Conservation (phyloP, 176 grass and related monocot species). For the Cymbopogon citratus region DNA sequence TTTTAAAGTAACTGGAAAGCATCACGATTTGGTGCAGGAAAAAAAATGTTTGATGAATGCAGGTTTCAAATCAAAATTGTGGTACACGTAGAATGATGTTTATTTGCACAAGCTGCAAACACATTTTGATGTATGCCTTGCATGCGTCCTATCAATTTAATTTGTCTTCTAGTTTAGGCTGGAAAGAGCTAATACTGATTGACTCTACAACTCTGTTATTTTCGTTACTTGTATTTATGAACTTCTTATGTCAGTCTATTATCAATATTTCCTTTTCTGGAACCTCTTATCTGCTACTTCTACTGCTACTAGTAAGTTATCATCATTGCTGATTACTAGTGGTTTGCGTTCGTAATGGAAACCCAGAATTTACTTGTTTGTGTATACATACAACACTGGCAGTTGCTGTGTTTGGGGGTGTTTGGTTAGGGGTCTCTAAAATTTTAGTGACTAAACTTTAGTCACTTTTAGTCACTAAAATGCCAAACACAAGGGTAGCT, state of each 20-base stretch:
- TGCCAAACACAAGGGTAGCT: too few relatives aligned
- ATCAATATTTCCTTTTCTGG: conserved; percentile 1
- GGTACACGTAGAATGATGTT: background rate
- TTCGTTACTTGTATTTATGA: background rate
- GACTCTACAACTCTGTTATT: background rate
- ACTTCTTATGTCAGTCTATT: background rate
- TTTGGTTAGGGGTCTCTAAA: too few relatives aligned
- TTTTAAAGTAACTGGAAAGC: background rate
- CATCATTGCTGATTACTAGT: conserved; percentile 7
- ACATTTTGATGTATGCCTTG: conserved; percentile 8
- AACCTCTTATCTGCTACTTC: background rate
- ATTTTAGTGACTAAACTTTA: too few relatives aligned
- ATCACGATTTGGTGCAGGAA: background rate
- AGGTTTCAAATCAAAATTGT: background rate
- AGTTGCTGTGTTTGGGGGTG: background rate
- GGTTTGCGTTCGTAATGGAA: background rate
- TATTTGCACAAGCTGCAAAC: conserved; percentile 3
- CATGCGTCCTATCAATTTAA: conserved; percentile 14
- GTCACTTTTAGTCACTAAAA: too few relatives aligned
- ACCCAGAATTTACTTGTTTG: background rate
- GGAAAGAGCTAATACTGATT: background rate
- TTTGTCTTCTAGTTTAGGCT: background rate
- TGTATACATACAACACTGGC: background rate
- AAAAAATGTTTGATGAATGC: background rate
- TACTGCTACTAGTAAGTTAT: background rate